Evolutionary conservation across 768 basidiomycete species (phyloP), one percentile per base, ranked within the genome.

Genomic region (Dentipellis sp.): DNA sequence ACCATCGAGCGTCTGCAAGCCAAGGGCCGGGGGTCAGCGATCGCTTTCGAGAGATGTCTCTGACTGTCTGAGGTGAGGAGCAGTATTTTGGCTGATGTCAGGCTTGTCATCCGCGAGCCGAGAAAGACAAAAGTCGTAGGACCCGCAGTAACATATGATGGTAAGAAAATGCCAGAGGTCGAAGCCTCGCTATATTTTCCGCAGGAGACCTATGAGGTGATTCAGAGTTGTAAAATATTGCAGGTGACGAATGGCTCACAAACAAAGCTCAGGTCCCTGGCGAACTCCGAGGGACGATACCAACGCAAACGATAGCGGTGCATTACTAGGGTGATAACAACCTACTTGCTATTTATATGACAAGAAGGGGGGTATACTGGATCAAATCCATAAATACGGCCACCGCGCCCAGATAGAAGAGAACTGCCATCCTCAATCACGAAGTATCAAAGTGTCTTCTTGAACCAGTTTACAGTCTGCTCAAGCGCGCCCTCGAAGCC

Each of bases 1-100:
- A 93, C 94, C 3, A 97, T 97, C 65, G 80, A 82, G 36, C 94
- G 97, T 69, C 91, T 92, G 8, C 78, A 91, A 72, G 91, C 90
- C 1, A 65, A 84, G 40, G 92, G 92, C 29, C 78, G 94, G 50
- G 73, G 78, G 52, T 79, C 88, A 40, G 82, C 82, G 0, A 79
- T 87, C 23, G 90, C 93, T 63, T 79, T 95, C 52, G 81, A 92
- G 61, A 91, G 90, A 66, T 69, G 80, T 70, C 23, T 48, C 22
- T 46, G 23, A 37, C 7, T 19, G 29, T 22, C 17, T n/a, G n/a
- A 8, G 22, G 22, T 45, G 19, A 7, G 2, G 2, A 3, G 16
- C 10, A 29, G 19, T 10, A 12, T 10, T 12, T 29, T 21, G 12
- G 10, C 53, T 54, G 38, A 39, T 21, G 11, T 11, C 14, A 14